Evolutionary conservation across 1,284 basidiomycete species (phyloP).

Genomic region (Porogramme epimiltina): DNA sequence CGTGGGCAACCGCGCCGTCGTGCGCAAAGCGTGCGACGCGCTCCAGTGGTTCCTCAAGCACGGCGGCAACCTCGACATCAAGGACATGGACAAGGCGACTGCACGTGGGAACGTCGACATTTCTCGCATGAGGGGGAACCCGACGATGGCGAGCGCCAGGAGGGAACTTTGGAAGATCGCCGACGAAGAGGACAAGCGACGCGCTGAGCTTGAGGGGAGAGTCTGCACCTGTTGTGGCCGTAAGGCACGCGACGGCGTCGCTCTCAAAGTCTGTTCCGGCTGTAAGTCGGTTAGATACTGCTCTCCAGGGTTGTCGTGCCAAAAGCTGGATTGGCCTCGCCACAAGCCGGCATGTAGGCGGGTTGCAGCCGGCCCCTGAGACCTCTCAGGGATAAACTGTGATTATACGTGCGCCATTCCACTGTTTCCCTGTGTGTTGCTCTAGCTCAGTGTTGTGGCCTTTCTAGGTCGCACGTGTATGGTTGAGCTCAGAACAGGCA

Average conservation of each 20-base stretch:
- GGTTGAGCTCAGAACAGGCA: too few species aligned
- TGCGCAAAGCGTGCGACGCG: conserved; percentile 29
- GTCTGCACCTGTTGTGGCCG: conserved; percentile 40
- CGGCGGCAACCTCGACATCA: conserved; percentile 46
- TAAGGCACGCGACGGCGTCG: conserved; percentile 28
- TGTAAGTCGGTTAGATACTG: conserved; percentile 37
- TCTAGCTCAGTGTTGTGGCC: too few species aligned
- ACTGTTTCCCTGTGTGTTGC: too few species aligned
- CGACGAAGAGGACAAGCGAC: conserved; percentile 34
- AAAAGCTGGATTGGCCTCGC: conserved; percentile 37
- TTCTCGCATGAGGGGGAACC: conserved; percentile 16
- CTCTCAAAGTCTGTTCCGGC: conserved; percentile 29
- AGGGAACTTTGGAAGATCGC: conserved; percentile 26
- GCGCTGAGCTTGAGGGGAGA: conserved; percentile 26
- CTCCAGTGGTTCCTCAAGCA: conserved; percentile 42
- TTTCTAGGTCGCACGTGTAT: too few species aligned
- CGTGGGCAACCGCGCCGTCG: conserved; percentile 13
- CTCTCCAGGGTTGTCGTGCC: conserved; percentile 31
- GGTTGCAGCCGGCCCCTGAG: conserved; percentile 1
- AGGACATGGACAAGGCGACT: conserved; percentile 39
- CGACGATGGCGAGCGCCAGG: neutral
- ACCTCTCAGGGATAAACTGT: too few species aligned
- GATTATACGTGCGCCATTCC: too few species aligned
- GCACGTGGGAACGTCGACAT: conserved; percentile 13
- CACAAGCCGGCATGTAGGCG: conserved; percentile 34